Evolutionary conservation across 2,329 filamentous ascomycete species (phyloP).

Genomic region (Gaeumannomyces sp.): DNA sequence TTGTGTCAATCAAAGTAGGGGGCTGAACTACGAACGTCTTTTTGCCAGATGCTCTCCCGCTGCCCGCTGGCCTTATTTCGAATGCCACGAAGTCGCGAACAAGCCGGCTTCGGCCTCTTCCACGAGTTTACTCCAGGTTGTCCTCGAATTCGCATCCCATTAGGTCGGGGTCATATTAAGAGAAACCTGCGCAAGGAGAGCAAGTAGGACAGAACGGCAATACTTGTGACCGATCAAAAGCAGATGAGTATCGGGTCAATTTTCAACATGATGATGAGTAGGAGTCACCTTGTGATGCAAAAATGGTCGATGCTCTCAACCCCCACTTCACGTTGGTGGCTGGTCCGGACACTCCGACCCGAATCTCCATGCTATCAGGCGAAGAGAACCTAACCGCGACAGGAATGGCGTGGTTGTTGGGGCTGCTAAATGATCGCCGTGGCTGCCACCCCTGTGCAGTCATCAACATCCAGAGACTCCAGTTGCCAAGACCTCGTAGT

Average conservation of each 20-base stretch:
- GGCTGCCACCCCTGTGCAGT: not conserved
- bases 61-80: too few relatives aligned
- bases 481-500: not conserved
- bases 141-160: too few relatives aligned
- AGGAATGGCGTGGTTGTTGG: not conserved
- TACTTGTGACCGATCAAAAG: too few relatives aligned
- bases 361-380: not conserved
- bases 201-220: too few relatives aligned
- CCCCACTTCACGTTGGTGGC: not conserved
- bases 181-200: too few relatives aligned
- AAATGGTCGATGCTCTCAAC: not conserved
- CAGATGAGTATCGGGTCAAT: not conserved
- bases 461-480: not conserved
- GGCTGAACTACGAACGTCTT: not conserved
- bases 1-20: not conserved
- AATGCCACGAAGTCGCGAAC: too few relatives aligned
- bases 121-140: too few relatives aligned
- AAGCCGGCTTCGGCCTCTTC: too few relatives aligned
- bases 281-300: not conserved
- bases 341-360: not conserved
- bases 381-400: not conserved
- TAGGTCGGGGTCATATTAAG: too few relatives aligned
- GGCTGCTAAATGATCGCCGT: not conserved
- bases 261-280: not conserved
- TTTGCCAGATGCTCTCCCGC: too few relatives aligned